These are phyloP conservation scores for Microbotryum lychnidis-dioicae DNA, from an alignment of 1,284 basidiomycete genomes.

Conservation along the genomic window DNA sequence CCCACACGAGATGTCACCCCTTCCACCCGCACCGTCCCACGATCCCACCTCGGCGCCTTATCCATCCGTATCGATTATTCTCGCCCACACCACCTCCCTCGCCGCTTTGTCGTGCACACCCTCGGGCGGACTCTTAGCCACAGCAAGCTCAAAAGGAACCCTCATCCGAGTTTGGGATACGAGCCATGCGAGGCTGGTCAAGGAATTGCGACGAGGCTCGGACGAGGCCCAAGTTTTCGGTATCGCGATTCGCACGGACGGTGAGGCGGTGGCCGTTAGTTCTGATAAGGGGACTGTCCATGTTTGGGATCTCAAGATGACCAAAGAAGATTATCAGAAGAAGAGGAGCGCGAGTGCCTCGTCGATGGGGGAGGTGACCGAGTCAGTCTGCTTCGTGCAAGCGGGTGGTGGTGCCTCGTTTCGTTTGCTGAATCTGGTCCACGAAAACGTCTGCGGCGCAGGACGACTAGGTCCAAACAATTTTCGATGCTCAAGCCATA, in stretches of 20 bases:
- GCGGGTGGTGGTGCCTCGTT: neutral
- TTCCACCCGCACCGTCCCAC: conserved; percentile 48
- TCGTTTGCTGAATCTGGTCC: neutral
- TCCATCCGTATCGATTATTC: conserved; percentile 56
- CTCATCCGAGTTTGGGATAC: conserved; percentile 84
- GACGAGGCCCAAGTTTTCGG: conserved; percentile 90
- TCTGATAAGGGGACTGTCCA: conserved; percentile 96
- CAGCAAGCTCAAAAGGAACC: conserved; percentile 76
- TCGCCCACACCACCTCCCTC: conserved; percentile 71
- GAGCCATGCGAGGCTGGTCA: conserved; percentile 50
- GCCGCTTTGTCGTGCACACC: conserved; percentile 68
- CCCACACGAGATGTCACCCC: conserved; percentile 43
- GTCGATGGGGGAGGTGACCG: conserved; percentile 9
- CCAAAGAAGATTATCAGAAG: conserved; percentile 23
- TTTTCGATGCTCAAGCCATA: conserved; percentile 37
- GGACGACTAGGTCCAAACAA: conserved; percentile 24
- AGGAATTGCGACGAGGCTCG: conserved; percentile 76
- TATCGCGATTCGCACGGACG: conserved; percentile 55
- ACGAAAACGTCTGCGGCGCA: neutral
- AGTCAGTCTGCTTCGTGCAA: conserved; percentile 15
- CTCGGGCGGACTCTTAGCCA: conserved; percentile 72
- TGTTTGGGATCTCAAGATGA: conserved; percentile 62
- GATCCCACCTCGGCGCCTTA: conserved; percentile 20
- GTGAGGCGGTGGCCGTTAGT: conserved; percentile 69
- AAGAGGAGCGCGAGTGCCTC: neutral